Evolutionary conservation across 2,329 filamentous ascomycete species (phyloP), one percentile per base, ranked within the genome.

Genomic region (Penicillium sp.): DNA sequence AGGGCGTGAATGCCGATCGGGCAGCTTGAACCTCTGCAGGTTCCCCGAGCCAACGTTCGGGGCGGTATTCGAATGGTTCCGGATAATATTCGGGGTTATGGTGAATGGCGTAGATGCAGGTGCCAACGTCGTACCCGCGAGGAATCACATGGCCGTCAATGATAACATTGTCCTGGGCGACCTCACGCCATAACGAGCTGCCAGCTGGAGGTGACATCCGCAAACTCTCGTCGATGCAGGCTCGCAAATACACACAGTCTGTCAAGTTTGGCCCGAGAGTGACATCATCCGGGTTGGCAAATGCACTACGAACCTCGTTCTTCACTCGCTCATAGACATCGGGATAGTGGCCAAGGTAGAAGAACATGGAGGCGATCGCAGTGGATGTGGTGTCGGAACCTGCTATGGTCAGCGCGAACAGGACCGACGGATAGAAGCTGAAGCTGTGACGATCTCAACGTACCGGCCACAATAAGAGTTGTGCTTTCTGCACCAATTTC

Each of bases 401-500:
- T 53, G 40, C 32, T 27, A 34, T 38, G 5, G 25, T 40, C 4
- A 27, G n/a, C 12, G 37, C 33, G 18, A 18, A 18, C 18, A 18
- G 18, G 1, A 18, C 18, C 18, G 18, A 18, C 18, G 1, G 18
- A 18, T 1, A 18, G 18, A 18, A 18, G 18, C 3, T 18, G 18
- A 18, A 18, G 18, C 18, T 18, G 18, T 18, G 18, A 18, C 18
- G 18, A 18, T 18, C 18, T 18, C 18, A 18, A 18, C 24, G 24
- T 38, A 38, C 68, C 75, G 11, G 75, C 75, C 37, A 76, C 73
- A 50, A 78, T 77, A 25, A 78, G 56, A 3, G 74, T 62, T 45
- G 75, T 73, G 33, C 70, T 74, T 54, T 78, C 76, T 51, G 69
- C 71, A 67, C 72, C 75, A 24, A 78, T 55, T 55, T 78, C 75